Evolutionary conservation across 352 stramenopile genomes (phyloP), one percentile per base, ranked within the genome.

Genomic region (Thalassiosira exigua): DNA sequence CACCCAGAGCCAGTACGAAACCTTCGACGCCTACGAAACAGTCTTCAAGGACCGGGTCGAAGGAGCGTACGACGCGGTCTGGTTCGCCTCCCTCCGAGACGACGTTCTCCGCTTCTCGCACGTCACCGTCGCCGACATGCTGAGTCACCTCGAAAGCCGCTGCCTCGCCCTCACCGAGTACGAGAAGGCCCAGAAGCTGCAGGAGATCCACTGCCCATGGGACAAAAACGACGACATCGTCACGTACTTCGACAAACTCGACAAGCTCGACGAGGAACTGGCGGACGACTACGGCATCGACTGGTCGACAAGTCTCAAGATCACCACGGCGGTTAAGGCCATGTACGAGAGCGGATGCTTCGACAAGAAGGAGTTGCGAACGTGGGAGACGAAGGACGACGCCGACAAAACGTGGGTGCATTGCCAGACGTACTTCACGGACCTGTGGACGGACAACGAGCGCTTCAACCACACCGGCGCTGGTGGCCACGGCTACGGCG

Each of bases 241-340:
- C 36, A 44, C 36, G 36, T 7, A 44, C 36, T 44, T 44, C 36
- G 14, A 7, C 36, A 44, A 44, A 14, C 36, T 7, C 36, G 7
- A 14, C 36, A n/a, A 56, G 7, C 7, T 21, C 48, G 48, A 56
- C 5, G 7, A 65, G 14, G 19, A 24, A 4, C 21, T 24, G 5
- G 4, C 48, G 11, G 56, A 30, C 3, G 21, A 41, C n/a, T 39
- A n/a, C 29, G 56, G 46, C 30, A 41, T 65, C 24, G 27, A 11
- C 24, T 50, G 42, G 27, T 26, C 26, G 56, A 65, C 56, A 65
- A 65, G 26, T 24, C 48, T n/a, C 56, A 65, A 46, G 42, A 50
- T n/a, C 48, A 65, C 56, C 4, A 50, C 12, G 56, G n/a, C n/a
- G n/a, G n/a, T n/a, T n/a, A n/a, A 65, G 17, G 12, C 42, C 17